phyloP scores from a whole-genome alignment of 495 filamentous ascomycete genomes.

The Neurospora sp. region DNA sequence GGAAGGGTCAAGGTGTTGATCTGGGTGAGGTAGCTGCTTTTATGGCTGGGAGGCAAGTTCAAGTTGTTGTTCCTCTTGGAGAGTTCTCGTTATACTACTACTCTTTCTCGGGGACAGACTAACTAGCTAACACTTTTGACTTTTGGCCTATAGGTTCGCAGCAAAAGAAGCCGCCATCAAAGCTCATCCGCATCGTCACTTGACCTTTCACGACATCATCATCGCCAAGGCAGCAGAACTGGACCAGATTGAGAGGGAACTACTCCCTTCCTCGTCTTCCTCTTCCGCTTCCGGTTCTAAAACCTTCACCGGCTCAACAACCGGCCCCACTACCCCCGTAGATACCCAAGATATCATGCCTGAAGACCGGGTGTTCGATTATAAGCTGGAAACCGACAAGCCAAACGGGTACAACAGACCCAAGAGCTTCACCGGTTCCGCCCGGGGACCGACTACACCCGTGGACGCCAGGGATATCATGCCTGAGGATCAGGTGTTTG shows the following conservation, averaged over 20 bases:
- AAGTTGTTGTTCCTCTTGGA: conserved; percentile 9
- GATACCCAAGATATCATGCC: not conserved
- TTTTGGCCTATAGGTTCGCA: conserved; percentile 36
- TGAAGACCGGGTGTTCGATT: not conserved
- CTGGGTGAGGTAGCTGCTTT: conserved; percentile 24
- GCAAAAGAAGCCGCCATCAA: conserved; percentile 60
- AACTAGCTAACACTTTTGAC: not conserved
- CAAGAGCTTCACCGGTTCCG: not conserved
- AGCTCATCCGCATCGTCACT: conserved; percentile 34
- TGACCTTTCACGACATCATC: conserved; percentile 38
- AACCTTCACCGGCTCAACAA: not conserved
- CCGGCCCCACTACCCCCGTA: not conserved
- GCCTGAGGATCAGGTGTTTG: not conserved
- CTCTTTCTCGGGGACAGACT: not conserved
- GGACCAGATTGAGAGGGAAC: not conserved
- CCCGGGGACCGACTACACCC: not conserved
- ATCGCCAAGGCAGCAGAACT: conserved; percentile 17
- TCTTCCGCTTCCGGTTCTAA: not conserved
- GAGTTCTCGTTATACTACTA: not conserved
- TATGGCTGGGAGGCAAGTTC: conserved; percentile 41
- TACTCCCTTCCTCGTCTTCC: not conserved
- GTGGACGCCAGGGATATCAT: not conserved
- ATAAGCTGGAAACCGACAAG: not conserved
- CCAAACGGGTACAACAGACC: not conserved
- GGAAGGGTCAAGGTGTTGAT: conserved; percentile 3